These are phyloP conservation scores for Cystobasidium tubakii DNA, from an alignment of 768 basidiomycete genomes.

Conservation along the genomic window DNA sequence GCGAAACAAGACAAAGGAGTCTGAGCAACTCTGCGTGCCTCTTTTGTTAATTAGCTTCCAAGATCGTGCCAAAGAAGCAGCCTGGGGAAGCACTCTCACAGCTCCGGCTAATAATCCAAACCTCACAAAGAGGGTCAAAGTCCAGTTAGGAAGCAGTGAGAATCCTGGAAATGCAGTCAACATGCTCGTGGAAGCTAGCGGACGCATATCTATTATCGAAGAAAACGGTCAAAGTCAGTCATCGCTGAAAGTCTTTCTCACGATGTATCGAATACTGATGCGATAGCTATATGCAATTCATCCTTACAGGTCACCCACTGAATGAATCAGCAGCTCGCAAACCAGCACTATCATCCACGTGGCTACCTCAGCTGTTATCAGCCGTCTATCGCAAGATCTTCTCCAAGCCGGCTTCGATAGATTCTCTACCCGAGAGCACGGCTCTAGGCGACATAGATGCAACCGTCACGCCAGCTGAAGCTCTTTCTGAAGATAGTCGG, in stretches of 20 bases:
- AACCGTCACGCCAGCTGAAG: not conserved
- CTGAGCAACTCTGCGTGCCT: too few species aligned
- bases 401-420: constrained; percentile 18
- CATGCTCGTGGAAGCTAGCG: constrained; percentile 54
- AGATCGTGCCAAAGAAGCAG: constrained; percentile 61
- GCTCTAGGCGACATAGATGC: constrained; percentile 16
- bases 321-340: constrained; percentile 58
- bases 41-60: constrained; percentile 36
- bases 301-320: constrained; percentile 60
- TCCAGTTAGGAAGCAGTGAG: constrained; percentile 55
- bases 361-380: constrained; percentile 58
- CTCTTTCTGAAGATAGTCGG: not conserved
- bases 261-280: constrained; percentile 30
- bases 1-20: too few species aligned
- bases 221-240: constrained; percentile 42
- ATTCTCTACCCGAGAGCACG: constrained; percentile 3
- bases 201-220: constrained; percentile 62
- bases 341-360: constrained; percentile 63
- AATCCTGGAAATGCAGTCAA: constrained; percentile 57
- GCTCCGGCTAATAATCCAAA: constrained; percentile 52
- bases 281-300: constrained; percentile 14
- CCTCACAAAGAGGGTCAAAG: constrained; percentile 64
- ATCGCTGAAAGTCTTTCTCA: constrained; percentile 26
- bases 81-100: constrained; percentile 64
- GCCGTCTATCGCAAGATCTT: constrained; percentile 20